These are phyloP conservation scores for Plasmodium gallinaceum DNA, from an alignment of 169 alveolate genomes.

Conservation along the genomic window DNA sequence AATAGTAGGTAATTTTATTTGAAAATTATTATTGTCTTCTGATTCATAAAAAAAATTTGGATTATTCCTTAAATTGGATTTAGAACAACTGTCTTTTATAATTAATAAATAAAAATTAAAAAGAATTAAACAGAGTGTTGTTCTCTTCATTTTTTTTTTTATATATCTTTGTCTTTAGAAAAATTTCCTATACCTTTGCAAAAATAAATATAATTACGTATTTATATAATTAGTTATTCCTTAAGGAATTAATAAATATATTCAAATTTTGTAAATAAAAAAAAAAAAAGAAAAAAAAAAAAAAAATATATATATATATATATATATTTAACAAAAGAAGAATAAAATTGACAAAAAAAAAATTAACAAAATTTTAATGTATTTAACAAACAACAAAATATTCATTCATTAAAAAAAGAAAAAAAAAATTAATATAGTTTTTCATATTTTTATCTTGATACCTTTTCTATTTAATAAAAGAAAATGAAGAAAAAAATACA, in stretches of 20 bases:
- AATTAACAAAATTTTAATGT: slow-evolving; percentile 13
- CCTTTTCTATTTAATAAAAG: background rate
- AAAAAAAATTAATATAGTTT: too few relatives aligned
- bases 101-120: slow-evolving; percentile 12
- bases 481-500: background rate
- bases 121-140: background rate
- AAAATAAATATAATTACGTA: background rate
- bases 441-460: too few relatives aligned
- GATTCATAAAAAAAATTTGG: background rate
- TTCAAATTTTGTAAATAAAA: background rate
- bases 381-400: background rate
- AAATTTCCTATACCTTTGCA: background rate
- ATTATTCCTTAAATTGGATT: slow-evolving; percentile 46
- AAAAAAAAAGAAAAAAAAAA: slow-evolving; percentile 9
- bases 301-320: slow-evolving; percentile 3
- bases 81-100: background rate
- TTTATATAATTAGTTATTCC: background rate
- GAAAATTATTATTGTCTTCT: slow-evolving; percentile 27
- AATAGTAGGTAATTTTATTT: slow-evolving; percentile 57
- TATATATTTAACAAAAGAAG: background rate
- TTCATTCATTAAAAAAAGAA: too few relatives aligned
- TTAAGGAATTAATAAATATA: too few relatives aligned
- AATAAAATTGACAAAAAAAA: background rate
- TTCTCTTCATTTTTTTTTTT: slow-evolving; percentile 10
- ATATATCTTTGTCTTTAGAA: background rate